Evolutionary conservation across 257 asterid genomes (phyloP), one percentile per base, ranked within the genome.

Genomic region (Solanum peruvianum): DNA sequence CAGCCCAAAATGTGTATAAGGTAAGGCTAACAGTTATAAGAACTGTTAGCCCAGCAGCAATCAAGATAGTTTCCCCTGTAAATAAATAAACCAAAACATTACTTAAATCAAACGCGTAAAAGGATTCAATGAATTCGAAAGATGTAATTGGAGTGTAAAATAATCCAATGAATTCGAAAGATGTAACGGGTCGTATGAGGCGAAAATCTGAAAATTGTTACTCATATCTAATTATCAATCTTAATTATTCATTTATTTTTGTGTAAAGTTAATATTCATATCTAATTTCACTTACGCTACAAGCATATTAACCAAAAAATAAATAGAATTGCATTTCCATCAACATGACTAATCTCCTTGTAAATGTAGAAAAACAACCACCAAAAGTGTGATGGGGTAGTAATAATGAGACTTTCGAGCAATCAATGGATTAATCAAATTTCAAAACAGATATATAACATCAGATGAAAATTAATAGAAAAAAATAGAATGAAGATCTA

Each of bases 1-100:
- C 92, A 62, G 94, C 98, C 87, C 90, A 64, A 84, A 95, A 95
- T 45, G 98, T 95, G 88, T 93, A 95, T 1, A 91, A 45, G 7
- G 98, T 93, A 82, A 95, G 96, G 58, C 86, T 89, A 27, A 90
- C 82, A 0, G 92, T 89, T 44, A 93, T 90, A 2, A 93, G 13
- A 21, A 89, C 91, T 9, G 98, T 93, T 3, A 93, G 91, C 33
- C 92, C 94, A 27, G 98, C 95, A 64, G 98, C 96, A 15, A 91
- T 52, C 89, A 93, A 85, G 5, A 94, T 92, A 10, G 92, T 70
- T 5, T 87, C 84, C 31, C 97, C 98, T 94, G 90, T 39, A 14
- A 3, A 37, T 39, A 14, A 3, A 37, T 56, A 11, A 70, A 4
- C 37, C 37, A 8, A 70, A 62, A 16, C 9, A 73, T 29, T 75